A percentile compares a stretch with the other conserved stretches of the same genome.
Conservation (phyloP, 148 eudicot species). For the Rheum nobile region DNA sequence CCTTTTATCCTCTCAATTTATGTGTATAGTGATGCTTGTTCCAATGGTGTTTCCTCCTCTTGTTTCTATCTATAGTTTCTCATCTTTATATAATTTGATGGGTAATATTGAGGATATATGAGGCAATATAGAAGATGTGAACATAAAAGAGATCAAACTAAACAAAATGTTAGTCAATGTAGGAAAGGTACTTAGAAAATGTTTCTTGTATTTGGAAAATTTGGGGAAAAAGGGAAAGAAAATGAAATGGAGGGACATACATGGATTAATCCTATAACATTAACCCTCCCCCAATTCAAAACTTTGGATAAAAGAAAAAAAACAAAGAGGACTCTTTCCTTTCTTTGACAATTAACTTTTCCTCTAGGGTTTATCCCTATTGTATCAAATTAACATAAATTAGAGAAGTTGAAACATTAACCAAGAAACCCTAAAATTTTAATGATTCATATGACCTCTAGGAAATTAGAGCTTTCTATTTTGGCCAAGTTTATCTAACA, state of each 20-base stretch:
- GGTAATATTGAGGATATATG: too few species aligned
- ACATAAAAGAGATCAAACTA: neutral
- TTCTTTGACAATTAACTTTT: neutral
- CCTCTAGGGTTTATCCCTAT: conserved; percentile 2
- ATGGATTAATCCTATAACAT: neutral
- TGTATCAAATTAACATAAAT: conserved; percentile 3
- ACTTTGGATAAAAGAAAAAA: neutral
- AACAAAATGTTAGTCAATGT: neutral
- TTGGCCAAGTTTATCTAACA: neutral
- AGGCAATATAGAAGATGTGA: too few species aligned
- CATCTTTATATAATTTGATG: neutral
- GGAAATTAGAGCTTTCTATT: conserved; percentile 4
- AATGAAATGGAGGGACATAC: neutral
- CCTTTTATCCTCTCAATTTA: neutral
- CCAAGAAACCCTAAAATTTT: conserved; percentile 3
- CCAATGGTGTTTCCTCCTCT: neutral
- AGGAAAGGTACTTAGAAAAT: neutral
- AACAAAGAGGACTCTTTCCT: neutral
- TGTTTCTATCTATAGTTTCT: neutral
- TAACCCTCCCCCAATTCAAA: neutral
- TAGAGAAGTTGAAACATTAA: neutral
- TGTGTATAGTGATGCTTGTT: neutral
- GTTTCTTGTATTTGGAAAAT: neutral
- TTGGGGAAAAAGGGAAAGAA: neutral
- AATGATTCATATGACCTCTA: conserved; percentile 1